These are phyloP conservation scores for Metschnikowia orientalis DNA, from an alignment of 805 yeast genomes.

Conservation along the genomic window DNA sequence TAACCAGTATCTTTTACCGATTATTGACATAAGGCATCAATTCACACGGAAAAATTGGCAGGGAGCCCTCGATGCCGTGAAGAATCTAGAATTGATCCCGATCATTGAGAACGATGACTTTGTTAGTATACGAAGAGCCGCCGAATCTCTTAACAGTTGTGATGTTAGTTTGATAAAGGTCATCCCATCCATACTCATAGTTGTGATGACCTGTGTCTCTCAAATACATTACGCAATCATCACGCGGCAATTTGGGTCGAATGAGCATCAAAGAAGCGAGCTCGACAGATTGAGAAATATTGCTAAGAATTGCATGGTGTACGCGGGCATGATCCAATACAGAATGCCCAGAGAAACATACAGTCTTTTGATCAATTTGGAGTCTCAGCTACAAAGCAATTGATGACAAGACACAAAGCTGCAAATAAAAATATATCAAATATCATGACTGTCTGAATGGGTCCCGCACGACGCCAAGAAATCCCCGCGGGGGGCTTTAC, in stretches of 20 bases:
- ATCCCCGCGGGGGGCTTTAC: no score
- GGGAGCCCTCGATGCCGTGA: slow-evolving; percentile 51
- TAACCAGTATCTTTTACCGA: slow-evolving; percentile 56
- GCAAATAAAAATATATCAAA: no score
- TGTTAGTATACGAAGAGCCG: slow-evolving; percentile 56
- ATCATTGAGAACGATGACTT: slow-evolving; percentile 45
- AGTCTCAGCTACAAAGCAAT: slow-evolving; percentile 35
- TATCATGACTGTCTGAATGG: no score
- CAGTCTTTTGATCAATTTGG: slow-evolving; percentile 62
- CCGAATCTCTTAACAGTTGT: slow-evolving; percentile 50
- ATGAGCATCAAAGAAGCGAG: slow-evolving; percentile 48
- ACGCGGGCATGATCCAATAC: slow-evolving; percentile 92
- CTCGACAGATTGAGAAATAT: slow-evolving; percentile 48
- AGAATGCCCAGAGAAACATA: slow-evolving; percentile 86
- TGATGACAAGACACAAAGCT: no score
- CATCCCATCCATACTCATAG: slow-evolving; percentile 72
- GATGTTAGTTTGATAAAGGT: slow-evolving; percentile 74
- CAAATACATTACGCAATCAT: slow-evolving; percentile 47
- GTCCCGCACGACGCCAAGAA: no score
- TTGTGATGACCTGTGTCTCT: slow-evolving; percentile 75
- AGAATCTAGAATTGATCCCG: slow-evolving; percentile 64
- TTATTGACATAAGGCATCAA: slow-evolving; percentile 62
- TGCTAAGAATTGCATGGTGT: slow-evolving; percentile 86
- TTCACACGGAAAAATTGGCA: slow-evolving; percentile 59
- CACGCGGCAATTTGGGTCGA: slow-evolving; percentile 40